These are phyloP conservation scores for Penicillium turbatum DNA, from an alignment of 495 filamentous ascomycete species.

Conservation along the genomic window DNA sequence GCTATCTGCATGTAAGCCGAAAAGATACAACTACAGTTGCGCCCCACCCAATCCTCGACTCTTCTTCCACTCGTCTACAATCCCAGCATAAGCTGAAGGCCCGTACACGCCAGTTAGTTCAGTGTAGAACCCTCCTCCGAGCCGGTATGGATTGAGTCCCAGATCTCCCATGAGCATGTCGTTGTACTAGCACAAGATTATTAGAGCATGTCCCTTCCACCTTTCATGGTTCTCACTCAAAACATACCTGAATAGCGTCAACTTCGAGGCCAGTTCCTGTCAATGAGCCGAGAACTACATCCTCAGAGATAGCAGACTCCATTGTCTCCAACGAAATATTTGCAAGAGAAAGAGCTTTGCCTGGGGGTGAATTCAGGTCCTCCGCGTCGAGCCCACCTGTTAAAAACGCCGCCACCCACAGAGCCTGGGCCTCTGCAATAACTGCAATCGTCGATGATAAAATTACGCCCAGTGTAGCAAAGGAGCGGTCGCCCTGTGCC, in stretches of 20 bases:
- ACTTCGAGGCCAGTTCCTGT: conserved; percentile 25
- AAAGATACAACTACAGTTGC: background rate
- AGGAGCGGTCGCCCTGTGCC: conserved; percentile 55
- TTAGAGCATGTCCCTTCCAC: background rate
- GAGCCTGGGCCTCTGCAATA: conserved; percentile 58
- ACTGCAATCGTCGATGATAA: conserved; percentile 52
- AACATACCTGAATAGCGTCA: conserved; percentile 29
- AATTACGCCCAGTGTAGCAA: conserved; percentile 57
- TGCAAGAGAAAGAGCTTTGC: conserved; percentile 2
- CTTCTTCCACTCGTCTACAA: conserved; percentile 29
- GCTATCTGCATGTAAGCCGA: no score
- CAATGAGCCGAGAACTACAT: conserved; percentile 26
- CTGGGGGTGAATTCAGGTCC: background rate
- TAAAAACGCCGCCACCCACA: conserved; percentile 64
- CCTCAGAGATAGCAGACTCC: conserved; percentile 22
- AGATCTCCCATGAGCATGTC: conserved; percentile 30
- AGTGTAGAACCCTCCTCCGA: conserved; percentile 21
- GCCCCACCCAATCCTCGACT: background rate
- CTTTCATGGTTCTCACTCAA: background rate
- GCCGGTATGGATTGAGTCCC: conserved; percentile 28
- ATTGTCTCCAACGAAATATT: conserved; percentile 9
- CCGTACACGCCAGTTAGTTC: conserved; percentile 28
- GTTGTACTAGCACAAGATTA: conserved; percentile 22
- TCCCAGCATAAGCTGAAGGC: conserved; percentile 28
- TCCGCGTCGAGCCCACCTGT: conserved; percentile 20